Evolutionary conservation across 495 filamentous ascomycete genomes (phyloP), one percentile per base, ranked within the genome.

Genomic region (Hyaloscypha finlandica): DNA sequence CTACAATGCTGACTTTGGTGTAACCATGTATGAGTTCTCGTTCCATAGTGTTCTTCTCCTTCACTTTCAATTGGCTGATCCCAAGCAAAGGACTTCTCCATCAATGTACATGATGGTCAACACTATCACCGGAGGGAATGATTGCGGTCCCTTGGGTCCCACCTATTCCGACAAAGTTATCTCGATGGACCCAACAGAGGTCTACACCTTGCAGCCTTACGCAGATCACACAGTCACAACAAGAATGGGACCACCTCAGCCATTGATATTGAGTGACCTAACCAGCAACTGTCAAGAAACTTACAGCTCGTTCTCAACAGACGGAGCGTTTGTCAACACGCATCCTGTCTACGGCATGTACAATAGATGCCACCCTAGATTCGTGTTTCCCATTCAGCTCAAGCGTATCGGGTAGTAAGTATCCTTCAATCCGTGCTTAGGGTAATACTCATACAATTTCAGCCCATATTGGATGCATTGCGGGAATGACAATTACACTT

Each of bases 21-120:
- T 79, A 22, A 80, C 78, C 22, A 78, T 79, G 77, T 79, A 71
- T 45, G 74, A 64, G 55, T 22, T 58, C 45, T 32, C 42, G 61
- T 30, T 45, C 20, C 39, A 55, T 31, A 25, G 25, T 25, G 25
- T 25, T n/a, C 6, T 20, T 54, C 8, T 54, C 3, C 9, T n/a
- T 16, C 25, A n/a, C 8, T 8, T 8, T 58, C 19, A 58, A 32
- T 30, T 11, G n/a, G n/a, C 32, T 37, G 45, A 56, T 20, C 8
- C 4, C 9, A 8, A 19, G 20, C 33, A 37, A 54, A 79, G 77
- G 67, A 77, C 76, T 22, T 80, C 76, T 8, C 78, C 78, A 0
- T 78, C 76, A 11, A 74, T 79, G 22, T 80, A 80, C 64, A 67
- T 80, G 61, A 42, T 75, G 25, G 70, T 80, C 33, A 63, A 68